These are phyloP conservation scores for Lobosporangium transversale DNA, from an alignment of 192 early-diverging fungal species.

Conservation along the genomic window DNA sequence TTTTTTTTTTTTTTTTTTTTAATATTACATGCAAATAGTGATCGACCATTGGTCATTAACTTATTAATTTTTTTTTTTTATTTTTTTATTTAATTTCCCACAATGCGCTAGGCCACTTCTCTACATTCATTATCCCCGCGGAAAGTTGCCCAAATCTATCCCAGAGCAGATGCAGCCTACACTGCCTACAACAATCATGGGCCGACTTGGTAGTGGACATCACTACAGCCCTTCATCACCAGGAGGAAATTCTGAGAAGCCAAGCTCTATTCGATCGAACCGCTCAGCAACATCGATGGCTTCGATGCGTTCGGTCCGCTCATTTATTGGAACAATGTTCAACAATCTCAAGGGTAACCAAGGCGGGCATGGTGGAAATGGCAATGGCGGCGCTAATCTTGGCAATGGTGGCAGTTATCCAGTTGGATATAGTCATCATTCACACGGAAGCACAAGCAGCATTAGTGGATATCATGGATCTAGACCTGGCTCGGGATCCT, in stretches of 20 bases:
- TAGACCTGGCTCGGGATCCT: slow-evolving; percentile 44
- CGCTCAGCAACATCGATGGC: slow-evolving; percentile 34
- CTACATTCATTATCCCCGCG: slow-evolving; percentile 49
- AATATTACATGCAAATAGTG: background rate
- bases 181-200: slow-evolving; percentile 29
- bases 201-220: slow-evolving; percentile 16
- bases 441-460: slow-evolving; percentile 49
- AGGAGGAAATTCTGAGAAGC: slow-evolving; percentile 22
- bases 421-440: slow-evolving; percentile 38
- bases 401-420: slow-evolving; percentile 20
- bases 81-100: background rate
- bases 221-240: slow-evolving; percentile 20
- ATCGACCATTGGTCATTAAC: background rate
- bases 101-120: slow-evolving; percentile 30
- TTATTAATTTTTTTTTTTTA: background rate
- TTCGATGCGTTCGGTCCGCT: slow-evolving; percentile 45
- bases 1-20: too few species aligned
- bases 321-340: slow-evolving; percentile 50
- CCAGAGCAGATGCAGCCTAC: slow-evolving; percentile 48
- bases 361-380: slow-evolving; percentile 13
- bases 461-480: slow-evolving; percentile 44
- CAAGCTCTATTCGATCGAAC: slow-evolving; percentile 52
- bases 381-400: slow-evolving; percentile 2
- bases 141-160: slow-evolving; percentile 36
- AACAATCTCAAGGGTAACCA: slow-evolving; percentile 34